These are phyloP conservation scores for Guillardia theta DNA, from an alignment of 78 protist genomes.

Conservation along the genomic window DNA sequence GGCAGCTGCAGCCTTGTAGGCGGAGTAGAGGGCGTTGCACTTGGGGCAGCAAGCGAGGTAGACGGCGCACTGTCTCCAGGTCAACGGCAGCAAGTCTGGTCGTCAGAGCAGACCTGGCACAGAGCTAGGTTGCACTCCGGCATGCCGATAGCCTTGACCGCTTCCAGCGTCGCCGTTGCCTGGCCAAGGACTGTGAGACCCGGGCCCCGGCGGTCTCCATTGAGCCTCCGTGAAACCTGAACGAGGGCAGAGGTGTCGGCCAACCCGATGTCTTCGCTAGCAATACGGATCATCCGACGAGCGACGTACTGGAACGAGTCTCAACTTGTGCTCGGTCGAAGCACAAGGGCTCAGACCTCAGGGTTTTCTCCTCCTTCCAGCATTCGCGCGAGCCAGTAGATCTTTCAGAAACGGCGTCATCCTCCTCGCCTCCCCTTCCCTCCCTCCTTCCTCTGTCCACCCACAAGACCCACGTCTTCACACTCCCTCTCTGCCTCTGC, in stretches of 20 bases:
- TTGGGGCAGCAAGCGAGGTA: constrained; percentile 75
- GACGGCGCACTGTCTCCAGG: constrained; percentile 42
- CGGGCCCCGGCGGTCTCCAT: neutral
- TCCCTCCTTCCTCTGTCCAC: too few relatives aligned
- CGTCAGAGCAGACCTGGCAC: constrained; percentile 39
- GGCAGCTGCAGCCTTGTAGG: constrained; percentile 34
- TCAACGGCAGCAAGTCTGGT: neutral
- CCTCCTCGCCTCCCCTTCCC: too few relatives aligned
- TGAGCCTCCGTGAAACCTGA: neutral
- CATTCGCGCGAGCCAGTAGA: constrained; percentile 69
- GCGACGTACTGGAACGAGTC: too few relatives aligned
- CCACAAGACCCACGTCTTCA: too few relatives aligned
- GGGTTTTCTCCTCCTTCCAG: constrained; percentile 67
- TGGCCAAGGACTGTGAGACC: neutral
- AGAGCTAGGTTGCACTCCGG: constrained; percentile 63
- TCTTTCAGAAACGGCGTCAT: too few relatives aligned
- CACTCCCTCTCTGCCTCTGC: too few relatives aligned
- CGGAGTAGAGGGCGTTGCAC: constrained; percentile 55
- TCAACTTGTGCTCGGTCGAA: too few relatives aligned
- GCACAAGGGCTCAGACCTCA: too few relatives aligned
- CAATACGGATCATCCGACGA: constrained; percentile 1
- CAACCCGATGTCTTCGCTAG: constrained; percentile 68
- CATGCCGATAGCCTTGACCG: constrained; percentile 71
- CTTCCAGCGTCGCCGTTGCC: constrained; percentile 25
- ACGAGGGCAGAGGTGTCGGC: constrained; percentile 68